Evolutionary conservation across 1,284 basidiomycete genomes (phyloP).

Genomic region (Ceratobasidium sp.): DNA sequence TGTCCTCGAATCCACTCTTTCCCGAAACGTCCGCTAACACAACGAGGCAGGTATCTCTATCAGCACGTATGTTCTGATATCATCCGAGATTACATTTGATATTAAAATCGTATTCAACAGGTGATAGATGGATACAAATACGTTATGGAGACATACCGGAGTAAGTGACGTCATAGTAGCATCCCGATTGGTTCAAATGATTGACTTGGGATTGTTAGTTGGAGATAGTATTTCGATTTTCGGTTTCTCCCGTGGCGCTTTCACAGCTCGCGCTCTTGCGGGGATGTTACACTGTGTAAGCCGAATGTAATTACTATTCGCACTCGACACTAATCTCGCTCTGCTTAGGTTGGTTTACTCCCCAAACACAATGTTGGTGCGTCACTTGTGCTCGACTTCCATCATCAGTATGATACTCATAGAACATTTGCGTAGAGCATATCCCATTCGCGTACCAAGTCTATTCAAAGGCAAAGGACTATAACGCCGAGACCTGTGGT

Average conservation of each 20-base stretch:
- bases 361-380: conserved; percentile 35
- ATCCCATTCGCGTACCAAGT: conserved; percentile 48
- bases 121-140: conserved; percentile 49
- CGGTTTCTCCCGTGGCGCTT: conserved; percentile 46
- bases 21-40: background rate
- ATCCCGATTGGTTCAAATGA: background rate
- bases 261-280: conserved; percentile 46
- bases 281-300: conserved; percentile 44
- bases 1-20: background rate
- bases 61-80: background rate
- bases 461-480: conserved; percentile 35
- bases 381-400: background rate
- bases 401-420: background rate
- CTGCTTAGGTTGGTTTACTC: conserved; percentile 5
- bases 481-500: background rate
- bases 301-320: background rate
- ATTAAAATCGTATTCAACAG: conserved; percentile 16
- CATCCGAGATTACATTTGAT: no score
- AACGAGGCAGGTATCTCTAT: conserved; percentile 16
- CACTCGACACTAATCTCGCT: background rate
- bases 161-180: background rate
- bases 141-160: conserved; percentile 48
- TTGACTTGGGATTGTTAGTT: background rate
- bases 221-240: conserved; percentile 46
- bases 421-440: conserved; percentile 45